Evolutionary conservation across 2,329 filamentous ascomycete genomes (phyloP), one percentile per base, ranked within the genome.

Genomic region (Rhinocladiella mackenziei): DNA sequence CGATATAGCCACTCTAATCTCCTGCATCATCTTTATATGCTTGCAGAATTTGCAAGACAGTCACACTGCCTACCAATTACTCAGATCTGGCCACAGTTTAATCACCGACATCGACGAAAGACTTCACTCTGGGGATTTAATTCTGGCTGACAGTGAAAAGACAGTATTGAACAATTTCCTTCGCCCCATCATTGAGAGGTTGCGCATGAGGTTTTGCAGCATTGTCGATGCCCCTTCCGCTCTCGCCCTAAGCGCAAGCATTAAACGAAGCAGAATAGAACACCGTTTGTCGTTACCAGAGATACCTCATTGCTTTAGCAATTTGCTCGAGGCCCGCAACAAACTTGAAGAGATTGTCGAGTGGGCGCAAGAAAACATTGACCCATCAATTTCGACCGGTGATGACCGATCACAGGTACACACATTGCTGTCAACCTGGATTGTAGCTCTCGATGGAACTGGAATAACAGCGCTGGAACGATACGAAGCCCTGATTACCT

Each of bases 21-120:
- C 53, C 10, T 60, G 58, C 36, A 53, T 61, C 9, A 42, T 62
- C 5, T 58, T 60, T 18, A 48, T 56, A 30, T 60, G 57, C 33
- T 54, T 57, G n/a, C 53, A 55, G 29, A 55, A 55, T 26, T 26
- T 55, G 14, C 53, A 55, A 37, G 46, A 53, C 36, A 55, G 51
- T 18, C 50, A 43, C 32, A 53, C 48, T 8, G 53, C 53, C 10
- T 55, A 53, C 23, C 53, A 55, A 13, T 39, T 55, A 19, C 50
- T 55, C 15, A 46, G 39, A 14, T 53, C 53, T 7, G 50, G 53
- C 30, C 23, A 50, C 28, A 53, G 51, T 32, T 40, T 55, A 10
- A 45, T 53, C 32, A 51, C 36, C 8, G 53, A 55, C 23, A 44
- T 55, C 15, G 53, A 53, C n/a, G 14, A 43, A 14, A 37, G 46